Percentiles rank a stretch among this genome's conserved stretches.
These are phyloP conservation scores for Murraya paniculata DNA, from an alignment of 345 rosid species.

Conservation along the genomic window DNA sequence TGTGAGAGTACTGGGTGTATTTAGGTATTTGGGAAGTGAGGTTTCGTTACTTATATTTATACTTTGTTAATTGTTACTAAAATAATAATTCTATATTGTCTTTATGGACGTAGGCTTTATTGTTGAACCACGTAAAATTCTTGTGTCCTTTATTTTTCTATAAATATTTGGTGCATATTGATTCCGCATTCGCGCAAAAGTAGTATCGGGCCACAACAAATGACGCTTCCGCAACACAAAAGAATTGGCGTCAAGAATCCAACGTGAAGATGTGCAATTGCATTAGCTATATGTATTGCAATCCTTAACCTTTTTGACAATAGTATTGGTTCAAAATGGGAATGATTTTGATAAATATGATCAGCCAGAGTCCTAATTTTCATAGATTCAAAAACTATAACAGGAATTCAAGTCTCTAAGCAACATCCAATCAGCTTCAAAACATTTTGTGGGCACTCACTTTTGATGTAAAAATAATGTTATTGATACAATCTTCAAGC, in stretches of 20 bases:
- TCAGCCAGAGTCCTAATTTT: not conserved
- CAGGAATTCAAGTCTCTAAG: slow-evolving; percentile 1
- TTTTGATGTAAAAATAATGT: not conserved
- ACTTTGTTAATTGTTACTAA: no score
- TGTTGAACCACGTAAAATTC: no score
- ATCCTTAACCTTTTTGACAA: slow-evolving; percentile 18
- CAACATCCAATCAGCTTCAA: slow-evolving; percentile 6
- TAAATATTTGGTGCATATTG: no score
- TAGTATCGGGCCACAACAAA: no score
- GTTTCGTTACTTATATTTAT: no score
- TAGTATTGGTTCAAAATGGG: not conserved
- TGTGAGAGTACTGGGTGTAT: no score
- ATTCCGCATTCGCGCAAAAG: no score
- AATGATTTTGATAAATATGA: not conserved
- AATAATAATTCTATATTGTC: no score
- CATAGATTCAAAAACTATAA: slow-evolving; percentile 5
- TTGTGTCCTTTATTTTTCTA: no score
- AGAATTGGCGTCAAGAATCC: not conserved
- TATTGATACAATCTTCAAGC: not conserved
- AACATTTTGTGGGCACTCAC: slow-evolving; percentile 7
- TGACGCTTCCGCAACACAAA: no score
- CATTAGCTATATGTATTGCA: slow-evolving; percentile 3
- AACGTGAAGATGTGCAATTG: not conserved
- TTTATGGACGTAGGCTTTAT: no score
- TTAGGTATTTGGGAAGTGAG: no score